Base-by-base conservation (phyloP, 148 eudicot species). In the Drosera capensis region DNA sequence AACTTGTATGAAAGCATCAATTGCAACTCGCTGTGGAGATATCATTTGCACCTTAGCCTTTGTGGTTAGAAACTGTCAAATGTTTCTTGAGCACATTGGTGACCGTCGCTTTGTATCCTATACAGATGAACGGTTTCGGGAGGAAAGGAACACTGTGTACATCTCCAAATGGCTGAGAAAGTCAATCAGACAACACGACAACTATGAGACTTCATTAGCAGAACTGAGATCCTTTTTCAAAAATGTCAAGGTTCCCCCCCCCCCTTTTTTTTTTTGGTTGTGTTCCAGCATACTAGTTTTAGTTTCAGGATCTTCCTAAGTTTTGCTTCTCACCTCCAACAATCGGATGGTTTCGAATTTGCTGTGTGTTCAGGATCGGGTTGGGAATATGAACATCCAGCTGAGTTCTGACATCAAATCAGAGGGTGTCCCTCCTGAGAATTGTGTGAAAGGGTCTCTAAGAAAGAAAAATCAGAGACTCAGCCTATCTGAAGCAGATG, bases 121-220 rank as follows among this genome's bases (percentile, higher is more conserved):
- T 57, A 20, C 78, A 90, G 99, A 90, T 71, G 99, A 84, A 52
- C 87, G 99, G 1, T 81, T 80, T 51, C 66, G 70, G 50, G 77
- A 73, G 63, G 74, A 74, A 45, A 71, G 93, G 57, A 90, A 80
- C 67, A 63, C 62, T 31, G 47, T 68, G 29, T 70, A 69, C 58
- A 63, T 90, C 49, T 90, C 99, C 46, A 90, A 90, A 64, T 88
- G 99, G 99, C 67, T 90, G 26, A 73, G 95, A 63, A 90, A 75
- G 54, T 80, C 95, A 43, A 77, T 90, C 48, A 71, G 79, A 48
- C 78, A 70, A 40, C 71, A 69, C 60, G 67, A 68, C 40, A 56
- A 53, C 46, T 80, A 84, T 60, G 82, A 75, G 29, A 59, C 71
- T 25, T 80, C 93, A 42, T 52, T 84, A 13, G 73, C 75, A 30